Evolutionary conservation across 306 rosid species (phyloP), one percentile per base, ranked within the genome.

Genomic region (Prunus dulcis): DNA sequence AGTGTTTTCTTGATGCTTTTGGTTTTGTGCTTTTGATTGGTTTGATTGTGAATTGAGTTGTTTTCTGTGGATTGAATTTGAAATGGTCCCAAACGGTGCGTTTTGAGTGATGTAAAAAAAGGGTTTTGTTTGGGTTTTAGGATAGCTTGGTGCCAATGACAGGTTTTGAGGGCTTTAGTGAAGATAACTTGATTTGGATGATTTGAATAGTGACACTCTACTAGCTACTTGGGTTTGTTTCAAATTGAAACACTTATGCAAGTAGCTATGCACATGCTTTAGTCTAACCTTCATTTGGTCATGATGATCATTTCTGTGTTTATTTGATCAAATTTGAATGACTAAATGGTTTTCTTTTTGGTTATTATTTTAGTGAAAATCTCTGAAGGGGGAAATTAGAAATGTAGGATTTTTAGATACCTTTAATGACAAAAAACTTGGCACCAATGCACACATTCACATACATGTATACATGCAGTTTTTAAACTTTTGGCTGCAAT

Each of bases 61-160:
- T 18, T 60, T 27, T 62, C 41, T 62, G 41, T 2, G 30, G 73
- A 11, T 25, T 25, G 64, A 5, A 3, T 68, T 15, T 20, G 17
- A 18, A 43, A 5, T 67, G 51, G 64, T 14, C 3, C 18, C 32
- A 14, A 15, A 8, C 12, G 45, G 38, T 62, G 67, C 22, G 72
- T 20, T 19, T 51, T 12, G 47, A 70, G 47, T 34, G 64, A 57
- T 32, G 51, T 32, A 6, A 47, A 23, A 23, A 45, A 27, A 19
- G 45, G 61, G 63, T 55, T 32, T 53, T 38, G 38, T 22, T 43
- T 8, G 67, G 56, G 76, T 58, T 72, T 72, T 72, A 72, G 76
- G 66, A 30, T 34, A 19, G 9, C 25, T n/a, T 19, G 28, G 53
- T 55, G 50, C n/a, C n/a, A 32, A 34, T 71, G 27, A 3, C 13